Evolutionary conservation across 2,329 filamentous ascomycete genomes (phyloP).

Genomic region (Plectosphaerella cucumerina): DNA sequence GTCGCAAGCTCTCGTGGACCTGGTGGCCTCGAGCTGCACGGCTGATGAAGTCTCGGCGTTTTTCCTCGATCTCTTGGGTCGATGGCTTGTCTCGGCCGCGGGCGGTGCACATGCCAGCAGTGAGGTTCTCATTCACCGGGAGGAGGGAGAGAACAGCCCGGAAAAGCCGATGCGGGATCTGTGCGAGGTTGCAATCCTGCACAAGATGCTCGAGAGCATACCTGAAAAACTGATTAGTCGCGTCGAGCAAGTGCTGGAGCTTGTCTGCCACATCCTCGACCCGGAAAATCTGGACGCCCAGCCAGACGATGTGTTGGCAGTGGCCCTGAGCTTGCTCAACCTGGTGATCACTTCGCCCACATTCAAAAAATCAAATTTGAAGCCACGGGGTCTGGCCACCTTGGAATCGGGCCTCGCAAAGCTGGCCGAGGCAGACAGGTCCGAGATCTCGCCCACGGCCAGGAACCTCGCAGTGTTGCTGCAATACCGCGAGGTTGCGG

Average conservation of each 20-base stretch:
- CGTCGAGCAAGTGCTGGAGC: slow-evolving; percentile 60
- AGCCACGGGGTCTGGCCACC: slow-evolving; percentile 32
- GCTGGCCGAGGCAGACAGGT: slow-evolving; percentile 32
- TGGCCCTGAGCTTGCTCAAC: slow-evolving; percentile 59
- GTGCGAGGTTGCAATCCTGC: slow-evolving; percentile 57
- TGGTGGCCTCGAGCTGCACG: slow-evolving; percentile 46
- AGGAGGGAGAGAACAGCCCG: slow-evolving; percentile 20
- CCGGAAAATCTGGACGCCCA: slow-evolving; percentile 35
- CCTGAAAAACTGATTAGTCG: slow-evolving; percentile 60
- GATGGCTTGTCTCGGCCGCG: slow-evolving; percentile 45
- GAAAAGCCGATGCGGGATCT: slow-evolving; percentile 44
- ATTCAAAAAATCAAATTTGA: slow-evolving; percentile 46
- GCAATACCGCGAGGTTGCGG: slow-evolving; percentile 49
- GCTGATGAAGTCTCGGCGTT: slow-evolving; percentile 54
- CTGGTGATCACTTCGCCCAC: slow-evolving; percentile 53
- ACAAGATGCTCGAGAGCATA: slow-evolving; percentile 60
- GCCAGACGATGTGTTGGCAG: slow-evolving; percentile 43
- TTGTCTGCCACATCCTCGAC: slow-evolving; percentile 57
- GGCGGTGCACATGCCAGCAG: slow-evolving; percentile 18
- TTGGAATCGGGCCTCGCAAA: slow-evolving; percentile 46
- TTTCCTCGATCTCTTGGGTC: slow-evolving; percentile 55
- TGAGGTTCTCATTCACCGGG: slow-evolving; percentile 17
- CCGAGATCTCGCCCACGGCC: slow-evolving; percentile 47
- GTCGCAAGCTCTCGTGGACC: slow-evolving; percentile 40
- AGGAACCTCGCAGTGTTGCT: slow-evolving; percentile 53